phyloP scores from a whole-genome alignment of 2,329 filamentous ascomycete species.

The Aschersonia sp. region DNA sequence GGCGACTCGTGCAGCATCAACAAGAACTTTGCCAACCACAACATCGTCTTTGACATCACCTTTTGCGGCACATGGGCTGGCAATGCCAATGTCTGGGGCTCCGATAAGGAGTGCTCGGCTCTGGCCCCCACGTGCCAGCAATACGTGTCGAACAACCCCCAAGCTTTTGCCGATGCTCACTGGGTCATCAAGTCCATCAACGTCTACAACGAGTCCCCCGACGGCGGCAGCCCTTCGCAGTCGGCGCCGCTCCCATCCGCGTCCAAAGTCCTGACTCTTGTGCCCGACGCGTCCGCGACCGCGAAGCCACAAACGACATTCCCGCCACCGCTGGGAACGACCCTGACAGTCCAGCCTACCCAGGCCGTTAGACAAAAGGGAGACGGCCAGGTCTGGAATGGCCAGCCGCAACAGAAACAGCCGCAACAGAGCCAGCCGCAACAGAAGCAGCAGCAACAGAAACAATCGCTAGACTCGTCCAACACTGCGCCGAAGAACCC shows the following conservation, averaged over 20 bases:
- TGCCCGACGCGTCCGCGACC: neutral
- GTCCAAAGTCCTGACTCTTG: neutral
- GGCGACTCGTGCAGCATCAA: conserved; percentile 57
- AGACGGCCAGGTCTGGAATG: conserved; percentile 1
- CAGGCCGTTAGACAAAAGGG: neutral
- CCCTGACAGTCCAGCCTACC: neutral
- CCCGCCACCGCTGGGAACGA: neutral
- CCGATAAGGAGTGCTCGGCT: conserved; percentile 40
- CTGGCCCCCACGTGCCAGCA: conserved; percentile 52
- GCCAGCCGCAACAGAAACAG: neutral
- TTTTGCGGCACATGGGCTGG: conserved; percentile 88
- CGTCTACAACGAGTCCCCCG: conserved; percentile 31
- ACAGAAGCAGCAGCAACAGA: no score
- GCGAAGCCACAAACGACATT: neutral
- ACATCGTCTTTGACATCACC: conserved; percentile 68
- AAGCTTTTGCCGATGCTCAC: conserved; percentile 57
- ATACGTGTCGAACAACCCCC: conserved; percentile 58
- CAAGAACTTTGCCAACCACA: conserved; percentile 53
- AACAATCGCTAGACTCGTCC: neutral
- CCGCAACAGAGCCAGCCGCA: no score
- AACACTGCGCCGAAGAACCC: neutral
- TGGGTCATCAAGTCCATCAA: conserved; percentile 63
- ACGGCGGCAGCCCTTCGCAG: neutral
- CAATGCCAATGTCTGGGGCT: conserved; percentile 38
- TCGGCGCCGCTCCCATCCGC: neutral